A percentile compares a stretch with the other conserved stretches of the same genome.
Evolutionary conservation across 106 monocot genomes (phyloP).

Genomic region (Dioscorea dumetorum): DNA sequence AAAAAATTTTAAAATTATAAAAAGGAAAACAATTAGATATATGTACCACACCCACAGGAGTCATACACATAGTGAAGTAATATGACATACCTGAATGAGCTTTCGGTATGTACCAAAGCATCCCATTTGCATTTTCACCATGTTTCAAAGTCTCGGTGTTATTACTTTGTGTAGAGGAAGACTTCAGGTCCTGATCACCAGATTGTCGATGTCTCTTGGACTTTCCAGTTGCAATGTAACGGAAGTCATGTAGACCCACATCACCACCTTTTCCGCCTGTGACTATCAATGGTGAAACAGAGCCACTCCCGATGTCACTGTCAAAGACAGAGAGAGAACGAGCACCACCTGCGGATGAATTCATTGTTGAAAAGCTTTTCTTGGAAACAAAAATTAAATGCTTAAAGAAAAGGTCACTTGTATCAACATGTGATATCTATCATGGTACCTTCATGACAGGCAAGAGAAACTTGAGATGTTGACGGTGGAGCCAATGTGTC

Average conservation of each 20-base stretch:
- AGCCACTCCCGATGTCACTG: conserved; percentile 67
- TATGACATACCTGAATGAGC: conserved; percentile 81
- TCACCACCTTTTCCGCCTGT: conserved; percentile 92
- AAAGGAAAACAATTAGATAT: background rate
- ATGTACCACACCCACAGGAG: background rate
- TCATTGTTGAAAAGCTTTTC: no score
- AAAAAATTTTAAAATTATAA: background rate
- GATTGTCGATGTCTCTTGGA: conserved; percentile 43
- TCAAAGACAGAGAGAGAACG: conserved; percentile 79
- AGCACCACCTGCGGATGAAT: conserved; percentile 69
- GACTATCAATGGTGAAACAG: conserved; percentile 69
- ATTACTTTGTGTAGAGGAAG: conserved; percentile 11
- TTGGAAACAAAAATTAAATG: no score
- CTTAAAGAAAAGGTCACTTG: background rate
- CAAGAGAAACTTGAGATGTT: conserved; percentile 74
- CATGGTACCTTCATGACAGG: conserved; percentile 87
- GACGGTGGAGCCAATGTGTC: conserved; percentile 83
- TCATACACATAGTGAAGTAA: background rate
- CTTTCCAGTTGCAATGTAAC: conserved; percentile 78
- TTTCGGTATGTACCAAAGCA: conserved; percentile 92
- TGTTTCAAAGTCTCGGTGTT: conserved; percentile 12
- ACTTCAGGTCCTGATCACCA: conserved; percentile 26
- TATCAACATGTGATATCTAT: background rate
- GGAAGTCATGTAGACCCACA: conserved; percentile 83
- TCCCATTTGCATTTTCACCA: conserved; percentile 57